Percentiles rank a stretch among this genome's conserved stretches.
These are phyloP conservation scores for Zygosaccharomyces sapae DNA, from an alignment of 1,139 yeast genomes.

Conservation along the genomic window DNA sequence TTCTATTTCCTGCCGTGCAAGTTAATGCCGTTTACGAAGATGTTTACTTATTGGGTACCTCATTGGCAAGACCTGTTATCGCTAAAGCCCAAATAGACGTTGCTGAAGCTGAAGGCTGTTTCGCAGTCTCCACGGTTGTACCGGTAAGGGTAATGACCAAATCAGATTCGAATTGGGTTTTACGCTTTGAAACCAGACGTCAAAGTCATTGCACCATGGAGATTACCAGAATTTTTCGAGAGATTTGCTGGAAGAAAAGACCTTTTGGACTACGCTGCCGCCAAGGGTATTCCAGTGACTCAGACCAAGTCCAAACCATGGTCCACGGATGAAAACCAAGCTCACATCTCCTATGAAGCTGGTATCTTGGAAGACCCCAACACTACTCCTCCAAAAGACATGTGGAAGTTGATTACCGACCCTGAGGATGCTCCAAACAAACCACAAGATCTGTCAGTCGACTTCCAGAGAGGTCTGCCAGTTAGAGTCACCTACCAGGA, in stretches of 20 bases:
- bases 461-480: constrained; percentile 84
- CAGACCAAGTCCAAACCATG: constrained; percentile 99
- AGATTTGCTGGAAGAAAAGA: constrained; percentile 98
- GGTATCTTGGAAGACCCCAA: constrained; percentile 98
- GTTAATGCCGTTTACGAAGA: constrained; percentile 96
- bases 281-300: constrained; percentile 86
- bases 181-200: constrained; percentile 98
- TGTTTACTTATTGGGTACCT: constrained; percentile 92
- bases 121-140: constrained; percentile 99
- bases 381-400: constrained; percentile 97
- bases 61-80: constrained; percentile 96
- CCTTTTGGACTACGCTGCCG: constrained; percentile 86
- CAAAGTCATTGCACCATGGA: constrained; percentile 97
- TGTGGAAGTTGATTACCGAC: constrained; percentile 98
- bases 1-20: constrained; percentile 92
- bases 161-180: constrained; percentile 93
- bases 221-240: constrained; percentile 90
- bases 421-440: constrained; percentile 90
- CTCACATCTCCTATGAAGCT: constrained; percentile 97
- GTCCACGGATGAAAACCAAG: constrained; percentile 99
- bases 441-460: constrained; percentile 84
- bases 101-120: constrained; percentile 96
- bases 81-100: constrained; percentile 97
- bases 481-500: constrained; percentile 63
- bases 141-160: constrained; percentile 99